Evolutionary conservation across 2,329 filamentous ascomycete species (phyloP).

Genomic region (Colletotrichum lupini): DNA sequence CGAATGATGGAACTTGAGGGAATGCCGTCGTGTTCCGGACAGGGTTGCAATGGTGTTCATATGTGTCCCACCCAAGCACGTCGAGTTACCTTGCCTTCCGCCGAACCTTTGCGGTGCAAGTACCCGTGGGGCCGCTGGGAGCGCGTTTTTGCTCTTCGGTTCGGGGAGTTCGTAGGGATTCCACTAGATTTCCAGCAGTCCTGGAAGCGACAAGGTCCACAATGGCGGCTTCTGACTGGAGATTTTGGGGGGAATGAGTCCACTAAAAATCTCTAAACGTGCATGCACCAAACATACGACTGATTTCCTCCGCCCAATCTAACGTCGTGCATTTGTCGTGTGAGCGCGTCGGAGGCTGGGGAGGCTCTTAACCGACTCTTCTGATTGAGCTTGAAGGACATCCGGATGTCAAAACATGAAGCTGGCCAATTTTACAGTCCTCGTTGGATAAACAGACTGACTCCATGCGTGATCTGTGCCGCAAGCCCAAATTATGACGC

Average conservation of each 20-base stretch:
- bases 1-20: conserved; percentile 33
- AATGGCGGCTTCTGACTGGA: conserved; percentile 28
- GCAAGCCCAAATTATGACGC: conserved; percentile 14
- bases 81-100: neutral
- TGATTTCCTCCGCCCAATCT: conserved; percentile 16
- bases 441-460: neutral
- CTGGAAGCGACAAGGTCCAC: conserved; percentile 11
- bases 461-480: neutral
- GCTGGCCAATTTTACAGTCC: neutral
- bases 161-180: conserved; percentile 23
- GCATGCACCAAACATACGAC: conserved; percentile 32
- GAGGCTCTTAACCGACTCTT: conserved; percentile 6
- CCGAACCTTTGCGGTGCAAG: conserved; percentile 19
- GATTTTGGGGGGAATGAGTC: conserved; percentile 24
- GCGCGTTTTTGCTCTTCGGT: conserved; percentile 26
- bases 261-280: conserved; percentile 32
- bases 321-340: conserved; percentile 28
- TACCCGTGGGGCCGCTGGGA: conserved; percentile 31
- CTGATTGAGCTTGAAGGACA: neutral
- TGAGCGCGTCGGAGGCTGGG: conserved; percentile 25
- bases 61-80: conserved; percentile 30
- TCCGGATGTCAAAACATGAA: neutral
- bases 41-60: conserved; percentile 37
- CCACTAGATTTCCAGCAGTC: conserved; percentile 11
- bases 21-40: conserved; percentile 35